A percentile compares a stretch with the other conserved stretches of the same genome.
These are phyloP conservation scores for Phytopythium mirpurense DNA, from an alignment of 352 stramenopile species.

Conservation along the genomic window DNA sequence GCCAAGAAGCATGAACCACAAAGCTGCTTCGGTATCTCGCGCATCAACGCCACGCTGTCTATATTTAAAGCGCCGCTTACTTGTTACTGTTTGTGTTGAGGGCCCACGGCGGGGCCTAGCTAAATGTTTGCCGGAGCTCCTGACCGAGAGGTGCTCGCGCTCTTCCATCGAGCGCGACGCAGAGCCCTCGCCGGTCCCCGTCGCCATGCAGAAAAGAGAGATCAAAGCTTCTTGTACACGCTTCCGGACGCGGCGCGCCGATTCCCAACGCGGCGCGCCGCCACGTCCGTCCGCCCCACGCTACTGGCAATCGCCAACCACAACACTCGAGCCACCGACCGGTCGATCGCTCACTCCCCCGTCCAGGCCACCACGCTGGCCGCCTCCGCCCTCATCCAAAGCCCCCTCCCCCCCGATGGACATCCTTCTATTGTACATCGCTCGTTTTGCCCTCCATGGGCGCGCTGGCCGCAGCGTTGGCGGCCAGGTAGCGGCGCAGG, in stretches of 20 bases:
- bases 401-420: background rate
- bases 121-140: too few relatives aligned
- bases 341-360: too few relatives aligned
- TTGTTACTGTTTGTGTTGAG: too few relatives aligned
- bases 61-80: too few relatives aligned
- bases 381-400: background rate
- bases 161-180: slow-evolving; percentile 5
- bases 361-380: background rate
- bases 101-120: too few relatives aligned
- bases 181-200: background rate
- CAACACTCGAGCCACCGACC: slow-evolving; percentile 1
- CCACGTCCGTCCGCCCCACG: background rate
- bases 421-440: slow-evolving; percentile 19
- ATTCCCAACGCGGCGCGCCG: slow-evolving; percentile 1
- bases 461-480: slow-evolving; percentile 21
- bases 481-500: slow-evolving; percentile 57
- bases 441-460: slow-evolving; percentile 14
- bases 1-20: too few relatives aligned
- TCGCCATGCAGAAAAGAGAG: background rate
- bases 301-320: too few relatives aligned
- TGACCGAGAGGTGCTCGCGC: background rate
- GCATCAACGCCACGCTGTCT: too few relatives aligned
- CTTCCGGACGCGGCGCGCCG: slow-evolving; percentile 2
- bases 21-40: too few relatives aligned
- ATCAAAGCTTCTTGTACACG: slow-evolving; percentile 7